Base-by-base conservation (phyloP, 495 filamentous ascomycete genomes). In the Penicillium soppii region DNA sequence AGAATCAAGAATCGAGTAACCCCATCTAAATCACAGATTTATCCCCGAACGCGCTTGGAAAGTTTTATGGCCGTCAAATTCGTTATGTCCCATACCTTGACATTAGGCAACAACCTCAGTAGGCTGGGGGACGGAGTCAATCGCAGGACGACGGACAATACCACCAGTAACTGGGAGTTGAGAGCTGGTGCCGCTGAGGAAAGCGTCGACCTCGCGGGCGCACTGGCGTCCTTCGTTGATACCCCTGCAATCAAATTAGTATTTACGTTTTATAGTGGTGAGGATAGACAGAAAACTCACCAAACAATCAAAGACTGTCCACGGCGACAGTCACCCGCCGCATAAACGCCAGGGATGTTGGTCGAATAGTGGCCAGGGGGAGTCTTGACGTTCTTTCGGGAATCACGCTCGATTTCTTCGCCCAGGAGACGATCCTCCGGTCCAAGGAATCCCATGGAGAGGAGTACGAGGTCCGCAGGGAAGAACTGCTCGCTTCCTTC, bases 371-470 rank as follows among this genome's bases (percentile, higher is more conserved):
- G 82, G 27, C 94, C 95, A 50, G 89, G 82, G 12, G 90, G 80
- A 16, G 94, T 97, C 86, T 99, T 97, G 71, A 99, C 86, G 63
- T 97, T 99, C 85, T 96, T 96, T 51, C 95, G 84, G 25, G 82
- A 79, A 69, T 99, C 94, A 68, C 89, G 91, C 75, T 97, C 92
- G 43, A 99, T 87, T 12, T 87, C 81, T 30, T 87, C 86, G 20
- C 89, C 91, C 17, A 99, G 75, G 15, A 96, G 82, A 48, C 91
- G 86, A 45, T 89, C 91, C 75, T 99, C 94, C 2, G 94, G 94
- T 13, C 94, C 94, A 50, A 98, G 77, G 86, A 98, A 98, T 58
- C 94, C 94, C 94, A 98, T 98, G 20, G 92, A 96, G 21, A 98
- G 77, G 25, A 98, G 87, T 39, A 98, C 92, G 29, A 98, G 85